Conservation (phyloP, 2,329 filamentous ascomycete species). For the Sporothrix mexicana region DNA sequence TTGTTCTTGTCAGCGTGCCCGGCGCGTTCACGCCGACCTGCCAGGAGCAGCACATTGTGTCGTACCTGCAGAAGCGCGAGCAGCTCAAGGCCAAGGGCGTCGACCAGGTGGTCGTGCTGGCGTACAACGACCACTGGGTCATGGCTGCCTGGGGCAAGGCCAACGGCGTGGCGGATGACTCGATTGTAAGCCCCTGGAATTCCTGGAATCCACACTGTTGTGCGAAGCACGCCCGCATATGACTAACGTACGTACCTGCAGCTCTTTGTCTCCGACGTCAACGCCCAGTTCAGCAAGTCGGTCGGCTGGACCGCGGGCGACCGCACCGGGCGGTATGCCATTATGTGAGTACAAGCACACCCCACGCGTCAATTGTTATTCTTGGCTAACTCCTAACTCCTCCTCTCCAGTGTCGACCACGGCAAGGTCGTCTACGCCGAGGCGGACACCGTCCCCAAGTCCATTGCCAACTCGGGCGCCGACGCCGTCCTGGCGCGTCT, state of each 20-base stretch:
- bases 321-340: constrained; percentile 14
- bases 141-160: constrained; percentile 93
- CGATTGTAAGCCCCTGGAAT: constrained; percentile 52
- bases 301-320: background rate
- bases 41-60: constrained; percentile 79
- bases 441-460: constrained; percentile 17
- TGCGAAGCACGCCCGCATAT: no score
- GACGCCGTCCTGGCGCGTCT: constrained; percentile 11
- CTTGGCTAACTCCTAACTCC: background rate
- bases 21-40: constrained; percentile 88
- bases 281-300: constrained; percentile 13
- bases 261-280: constrained; percentile 14
- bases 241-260: background rate
- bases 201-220: no score
- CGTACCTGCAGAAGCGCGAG: constrained; percentile 74
- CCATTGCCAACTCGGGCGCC: constrained; percentile 7
- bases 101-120: constrained; percentile 80
- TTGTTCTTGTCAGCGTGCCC: constrained; percentile 63
- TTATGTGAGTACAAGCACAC: constrained; percentile 13
- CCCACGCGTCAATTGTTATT: no score
- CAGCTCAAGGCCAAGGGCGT: constrained; percentile 80
- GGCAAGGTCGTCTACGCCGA: constrained; percentile 24
- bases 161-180: constrained; percentile 75
- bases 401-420: constrained; percentile 8
- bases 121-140: constrained; percentile 84